These are phyloP conservation scores for Capsicum rhomboideum DNA, from an alignment of 257 asterid species.

Conservation along the genomic window DNA sequence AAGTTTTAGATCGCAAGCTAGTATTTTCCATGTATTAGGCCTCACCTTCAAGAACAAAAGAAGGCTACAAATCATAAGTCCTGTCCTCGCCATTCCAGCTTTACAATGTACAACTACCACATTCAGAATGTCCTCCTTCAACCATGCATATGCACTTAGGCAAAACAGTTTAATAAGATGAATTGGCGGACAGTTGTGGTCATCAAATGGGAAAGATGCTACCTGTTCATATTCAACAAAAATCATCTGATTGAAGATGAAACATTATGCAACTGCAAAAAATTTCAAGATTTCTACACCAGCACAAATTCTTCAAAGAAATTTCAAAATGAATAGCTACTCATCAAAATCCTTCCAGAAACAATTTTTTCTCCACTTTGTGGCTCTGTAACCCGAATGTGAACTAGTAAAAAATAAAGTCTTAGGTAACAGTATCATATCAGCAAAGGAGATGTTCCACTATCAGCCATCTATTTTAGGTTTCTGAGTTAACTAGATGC, in stretches of 20 bases:
- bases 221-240: slow-evolving; percentile 48
- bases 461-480: not conserved
- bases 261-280: not conserved
- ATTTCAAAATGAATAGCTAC: not conserved
- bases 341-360: not conserved
- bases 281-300: not conserved
- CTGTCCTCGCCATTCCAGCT: slow-evolving; percentile 99
- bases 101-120: slow-evolving; percentile 99
- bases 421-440: not conserved
- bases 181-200: slow-evolving; percentile 96
- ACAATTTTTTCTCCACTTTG: not conserved
- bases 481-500: not conserved
- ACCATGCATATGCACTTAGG: slow-evolving; percentile 95
- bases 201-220: slow-evolving; percentile 95
- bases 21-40: slow-evolving; percentile 7
- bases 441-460: not conserved
- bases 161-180: slow-evolving; percentile 80
- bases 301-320: not conserved
- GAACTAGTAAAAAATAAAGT: not conserved
- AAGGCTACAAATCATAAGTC: slow-evolving; percentile 95
- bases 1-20: slow-evolving; percentile 1
- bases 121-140: slow-evolving; percentile 86
- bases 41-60: slow-evolving; percentile 88
- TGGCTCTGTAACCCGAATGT: not conserved
- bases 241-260: not conserved